Conservation (phyloP, 108 stramenopile species). For the Nitzschia palea region DNA sequence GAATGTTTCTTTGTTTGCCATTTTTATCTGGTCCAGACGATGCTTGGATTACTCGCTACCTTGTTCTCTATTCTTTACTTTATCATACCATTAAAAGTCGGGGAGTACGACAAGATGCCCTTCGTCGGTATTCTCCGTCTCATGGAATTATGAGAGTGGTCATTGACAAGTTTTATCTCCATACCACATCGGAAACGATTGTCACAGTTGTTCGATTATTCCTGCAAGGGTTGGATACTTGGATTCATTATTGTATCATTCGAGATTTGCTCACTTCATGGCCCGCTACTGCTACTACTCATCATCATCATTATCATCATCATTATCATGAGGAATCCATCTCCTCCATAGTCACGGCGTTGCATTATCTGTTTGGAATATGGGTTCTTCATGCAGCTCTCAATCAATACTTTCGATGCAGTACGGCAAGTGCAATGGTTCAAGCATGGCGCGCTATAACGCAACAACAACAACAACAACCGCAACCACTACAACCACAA, state of each 20-base stretch:
- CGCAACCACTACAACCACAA: background rate
- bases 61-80: conserved; percentile 45
- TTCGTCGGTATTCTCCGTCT: conserved; percentile 25
- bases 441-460: conserved; percentile 37
- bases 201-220: conserved; percentile 31
- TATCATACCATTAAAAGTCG: conserved; percentile 57
- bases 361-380: conserved; percentile 36
- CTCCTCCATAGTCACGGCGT: background rate
- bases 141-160: conserved; percentile 56
- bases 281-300: too few species aligned
- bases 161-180: conserved; percentile 49
- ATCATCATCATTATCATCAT: too few species aligned
- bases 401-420: conserved; percentile 55
- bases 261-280: conserved; percentile 28
- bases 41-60: conserved; percentile 42
- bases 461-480: background rate
- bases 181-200: conserved; percentile 23
- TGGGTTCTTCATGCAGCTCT: conserved; percentile 56
- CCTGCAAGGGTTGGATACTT: conserved; percentile 48
- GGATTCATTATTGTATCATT: conserved; percentile 44
- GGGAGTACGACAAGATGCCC: conserved; percentile 45
- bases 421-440: conserved; percentile 50
- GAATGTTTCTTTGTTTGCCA: conserved; percentile 47
- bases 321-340: too few species aligned
- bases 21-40: conserved; percentile 33